Percentiles rank a stretch among this genome's conserved stretches.
These are phyloP conservation scores for Microbotryum saponariae DNA, from an alignment of 1,284 basidiomycete genomes.

Conservation along the genomic window DNA sequence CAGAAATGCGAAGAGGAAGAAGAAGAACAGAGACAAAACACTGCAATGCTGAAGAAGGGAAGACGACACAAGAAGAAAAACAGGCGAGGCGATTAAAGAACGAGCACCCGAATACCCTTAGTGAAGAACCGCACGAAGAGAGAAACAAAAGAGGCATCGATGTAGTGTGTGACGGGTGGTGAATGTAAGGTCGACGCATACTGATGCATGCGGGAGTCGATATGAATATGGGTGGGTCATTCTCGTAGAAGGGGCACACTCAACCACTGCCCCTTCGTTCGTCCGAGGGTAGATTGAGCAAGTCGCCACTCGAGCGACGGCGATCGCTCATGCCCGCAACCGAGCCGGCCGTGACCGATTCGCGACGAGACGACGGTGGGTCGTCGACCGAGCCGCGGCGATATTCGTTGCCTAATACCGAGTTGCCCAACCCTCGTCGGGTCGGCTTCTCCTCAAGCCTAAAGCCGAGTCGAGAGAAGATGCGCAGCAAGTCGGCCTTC, in stretches of 20 bases:
- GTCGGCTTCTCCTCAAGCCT: constrained; percentile 17
- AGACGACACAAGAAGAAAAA: no score
- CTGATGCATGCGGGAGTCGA: no score
- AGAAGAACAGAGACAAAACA: no score
- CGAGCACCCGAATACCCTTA: background rate
- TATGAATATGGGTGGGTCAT: background rate
- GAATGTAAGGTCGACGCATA: no score
- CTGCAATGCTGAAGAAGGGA: no score
- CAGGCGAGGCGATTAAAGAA: background rate
- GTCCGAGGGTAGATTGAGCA: no score
- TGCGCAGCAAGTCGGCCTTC: constrained; percentile 23
- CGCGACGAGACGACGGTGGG: no score
- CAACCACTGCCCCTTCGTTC: background rate
- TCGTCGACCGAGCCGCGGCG: no score
- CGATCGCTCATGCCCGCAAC: background rate
- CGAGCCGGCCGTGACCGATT: no score
- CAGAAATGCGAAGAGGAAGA: no score
- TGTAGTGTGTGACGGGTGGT: no score
- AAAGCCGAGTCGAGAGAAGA: constrained; percentile 26
- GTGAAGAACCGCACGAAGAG: background rate
- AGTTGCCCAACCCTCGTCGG: constrained; percentile 11
- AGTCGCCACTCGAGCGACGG: background rate
- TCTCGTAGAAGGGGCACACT: background rate
- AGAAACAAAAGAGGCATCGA: no score
- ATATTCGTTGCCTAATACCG: background rate